These are phyloP conservation scores for Pleurotus djamor DNA, from an alignment of 768 basidiomycete genomes.

Conservation along the genomic window DNA sequence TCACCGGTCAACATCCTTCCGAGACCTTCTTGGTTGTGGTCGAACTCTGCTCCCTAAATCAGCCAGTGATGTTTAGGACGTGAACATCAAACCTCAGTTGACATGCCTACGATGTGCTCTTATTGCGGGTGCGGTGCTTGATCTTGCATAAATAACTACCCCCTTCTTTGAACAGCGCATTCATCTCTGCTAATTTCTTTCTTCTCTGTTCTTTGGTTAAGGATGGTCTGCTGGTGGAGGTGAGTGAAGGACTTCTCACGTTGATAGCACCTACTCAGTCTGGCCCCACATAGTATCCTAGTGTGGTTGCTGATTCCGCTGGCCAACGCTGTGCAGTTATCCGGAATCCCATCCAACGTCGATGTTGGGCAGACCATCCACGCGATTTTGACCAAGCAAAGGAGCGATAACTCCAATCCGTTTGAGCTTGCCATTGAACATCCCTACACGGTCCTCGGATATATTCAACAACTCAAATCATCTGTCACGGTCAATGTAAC, in stretches of 20 bases:
- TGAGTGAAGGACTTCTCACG: neutral
- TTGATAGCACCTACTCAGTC: neutral
- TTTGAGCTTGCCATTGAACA: neutral
- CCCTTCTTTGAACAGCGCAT: neutral
- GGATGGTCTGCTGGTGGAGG: slow-evolving; percentile 3
- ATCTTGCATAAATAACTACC: neutral
- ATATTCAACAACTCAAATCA: neutral
- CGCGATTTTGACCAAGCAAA: neutral
- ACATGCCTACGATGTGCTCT: neutral
- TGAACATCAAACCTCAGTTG: neutral
- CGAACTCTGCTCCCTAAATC: no score
- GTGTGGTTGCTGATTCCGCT: neutral
- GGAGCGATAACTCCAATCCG: neutral
- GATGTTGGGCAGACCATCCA: neutral
- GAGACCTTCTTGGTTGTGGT: no score
- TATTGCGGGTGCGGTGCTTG: neutral
- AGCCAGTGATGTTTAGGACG: no score
- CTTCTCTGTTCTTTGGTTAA: neutral
- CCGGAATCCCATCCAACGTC: neutral
- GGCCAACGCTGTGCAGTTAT: neutral
- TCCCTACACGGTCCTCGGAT: neutral
- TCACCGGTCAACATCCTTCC: no score
- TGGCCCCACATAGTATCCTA: neutral
- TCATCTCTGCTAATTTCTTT: neutral
- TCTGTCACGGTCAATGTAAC: neutral